Base-by-base conservation (phyloP, 805 yeast genomes). In the Suhomyces sp. region DNA sequence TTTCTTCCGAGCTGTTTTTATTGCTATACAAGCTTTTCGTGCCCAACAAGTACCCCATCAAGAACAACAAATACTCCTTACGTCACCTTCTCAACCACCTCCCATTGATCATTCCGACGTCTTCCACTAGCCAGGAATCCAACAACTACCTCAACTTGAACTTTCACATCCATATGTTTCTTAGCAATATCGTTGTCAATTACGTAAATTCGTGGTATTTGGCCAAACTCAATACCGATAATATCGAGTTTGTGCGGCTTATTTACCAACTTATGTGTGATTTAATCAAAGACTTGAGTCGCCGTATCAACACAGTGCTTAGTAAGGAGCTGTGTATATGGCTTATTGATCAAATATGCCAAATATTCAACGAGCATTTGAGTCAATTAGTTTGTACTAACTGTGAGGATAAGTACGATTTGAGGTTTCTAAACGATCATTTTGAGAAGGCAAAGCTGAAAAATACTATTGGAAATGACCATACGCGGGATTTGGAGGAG, bases 151-250 rank as follows among this genome's bases (percentile, higher is more conserved):
- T 47, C 26, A 58, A 60, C 15, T 57, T 73, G 42, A 73, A 73
- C 48, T 63, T 73, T 47, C 69, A 71, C 49, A 52, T 74, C 13
- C 78, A 75, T 55, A 57, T 74, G 51, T 70, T 75, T 50, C 54
- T 74, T n/a, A 65, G 72, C 35, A 58, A 67, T 2, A 66, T 74
- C 9, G 44, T 57, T 45, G 53, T 51, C 33, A 57, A 53, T 19
- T 59, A 47, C 46, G 53, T 59, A 41, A 49, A 41, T 33, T 52
- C 60, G 44, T 59, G 62, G 62, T 59, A 59, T 51, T 38, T 55
- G 29, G 29, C 33, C 48, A 52, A 68, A 50, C 55, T 72, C 23
- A 71, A 71, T 49, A 68, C 74, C 6, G 69, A 68, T 47, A 69
- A 69, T 54, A 47, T 59, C 41, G 71, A 66, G 27, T 70, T 72